phyloP scores from a whole-genome alignment of 371 early-diverging fungal species.

The Mucor ambiguus region DNA sequence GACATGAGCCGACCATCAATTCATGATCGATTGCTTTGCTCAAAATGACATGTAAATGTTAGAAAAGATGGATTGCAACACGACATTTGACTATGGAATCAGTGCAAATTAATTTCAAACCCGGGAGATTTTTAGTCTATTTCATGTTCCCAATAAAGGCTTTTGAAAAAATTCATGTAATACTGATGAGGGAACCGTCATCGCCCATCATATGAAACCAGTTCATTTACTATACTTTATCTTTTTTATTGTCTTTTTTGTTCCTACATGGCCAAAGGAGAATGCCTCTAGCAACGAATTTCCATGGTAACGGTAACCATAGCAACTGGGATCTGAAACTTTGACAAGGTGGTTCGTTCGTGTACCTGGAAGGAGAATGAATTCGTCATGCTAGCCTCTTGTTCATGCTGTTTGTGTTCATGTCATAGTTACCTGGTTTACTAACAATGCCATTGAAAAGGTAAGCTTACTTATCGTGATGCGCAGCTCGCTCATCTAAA shows the following conservation, averaged over 20 bases:
- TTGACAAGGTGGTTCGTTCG: background rate
- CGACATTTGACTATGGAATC: background rate
- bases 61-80: background rate
- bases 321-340: background rate
- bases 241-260: background rate
- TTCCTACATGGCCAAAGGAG: background rate
- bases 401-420: background rate
- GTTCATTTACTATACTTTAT: background rate
- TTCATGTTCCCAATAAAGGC: background rate
- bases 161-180: background rate
- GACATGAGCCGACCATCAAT: background rate
- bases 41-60: background rate
- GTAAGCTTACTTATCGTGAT: background rate
- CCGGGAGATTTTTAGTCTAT: slow-evolving; percentile 2
- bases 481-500: background rate
- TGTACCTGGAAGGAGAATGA: background rate
- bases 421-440: background rate
- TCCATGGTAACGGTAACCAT: background rate
- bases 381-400: background rate
- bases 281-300: background rate
- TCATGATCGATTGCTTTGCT: background rate
- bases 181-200: background rate
- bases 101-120: background rate
- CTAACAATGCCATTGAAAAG: background rate
- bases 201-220: background rate